phyloP scores from a whole-genome alignment of 192 early-diverging fungal genomes.

The Ambispora gerdemannii region DNA sequence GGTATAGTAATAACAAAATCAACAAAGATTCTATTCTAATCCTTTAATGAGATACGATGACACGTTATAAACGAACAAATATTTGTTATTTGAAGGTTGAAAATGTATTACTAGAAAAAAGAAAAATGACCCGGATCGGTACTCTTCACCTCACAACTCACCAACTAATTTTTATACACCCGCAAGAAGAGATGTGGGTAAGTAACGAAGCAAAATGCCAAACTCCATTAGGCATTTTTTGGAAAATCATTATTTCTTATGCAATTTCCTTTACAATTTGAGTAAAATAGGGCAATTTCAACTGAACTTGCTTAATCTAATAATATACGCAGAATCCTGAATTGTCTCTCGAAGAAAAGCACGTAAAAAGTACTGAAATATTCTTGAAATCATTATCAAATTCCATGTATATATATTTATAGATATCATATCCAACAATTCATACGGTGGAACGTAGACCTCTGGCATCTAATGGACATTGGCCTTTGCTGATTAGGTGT shows the following conservation, averaged over 20 bases:
- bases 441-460: constrained; percentile 75
- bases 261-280: not conserved
- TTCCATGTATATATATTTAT: constrained; percentile 23
- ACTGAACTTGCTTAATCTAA: not conserved
- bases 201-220: not conserved
- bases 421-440: constrained; percentile 84
- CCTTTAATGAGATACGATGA: not conserved
- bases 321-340: not conserved
- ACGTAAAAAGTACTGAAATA: not conserved
- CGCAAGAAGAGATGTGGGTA: constrained; percentile 65
- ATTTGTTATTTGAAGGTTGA: constrained; percentile 35
- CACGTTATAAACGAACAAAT: not conserved
- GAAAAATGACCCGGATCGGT: constrained; percentile 36
- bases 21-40: not conserved
- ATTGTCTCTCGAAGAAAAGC: not conserved
- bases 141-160: constrained; percentile 74
- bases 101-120: constrained; percentile 46
- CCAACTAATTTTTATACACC: constrained; percentile 67
- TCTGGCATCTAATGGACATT: constrained; percentile 39
- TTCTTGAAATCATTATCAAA: constrained; percentile 4
- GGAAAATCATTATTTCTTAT: not conserved
- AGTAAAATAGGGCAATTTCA: not conserved
- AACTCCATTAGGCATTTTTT: not conserved
- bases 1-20: not conserved
- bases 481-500: constrained; percentile 64